A percentile compares a stretch with the other conserved stretches of the same genome.
phyloP scores from a whole-genome alignment of 768 basidiomycete genomes.

The Lentinula aciculospora region DNA sequence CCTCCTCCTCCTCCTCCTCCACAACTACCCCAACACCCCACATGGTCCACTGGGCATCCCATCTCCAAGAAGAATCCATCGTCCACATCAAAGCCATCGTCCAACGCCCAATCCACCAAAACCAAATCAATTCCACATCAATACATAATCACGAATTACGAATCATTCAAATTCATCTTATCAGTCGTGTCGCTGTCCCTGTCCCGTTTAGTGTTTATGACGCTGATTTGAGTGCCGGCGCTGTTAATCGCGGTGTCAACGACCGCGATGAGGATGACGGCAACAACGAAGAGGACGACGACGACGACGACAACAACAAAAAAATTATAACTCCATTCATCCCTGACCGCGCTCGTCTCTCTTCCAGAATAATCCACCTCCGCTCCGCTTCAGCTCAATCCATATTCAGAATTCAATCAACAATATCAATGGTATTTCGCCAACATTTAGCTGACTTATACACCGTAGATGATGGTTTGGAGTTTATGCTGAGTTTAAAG shows the following conservation, averaged over 20 bases:
- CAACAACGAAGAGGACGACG: conserved; percentile 6
- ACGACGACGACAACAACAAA: conserved; percentile 8
- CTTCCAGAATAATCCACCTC: conserved; percentile 47
- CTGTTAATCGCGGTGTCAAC: conserved; percentile 20
- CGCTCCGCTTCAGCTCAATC: conserved; percentile 13
- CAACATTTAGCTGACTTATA: conserved; percentile 36
- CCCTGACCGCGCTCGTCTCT: conserved; percentile 34
- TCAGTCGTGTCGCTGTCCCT: conserved; percentile 25
- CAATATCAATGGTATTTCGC: conserved; percentile 22
- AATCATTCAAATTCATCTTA: conserved; percentile 42
- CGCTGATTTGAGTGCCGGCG: conserved; percentile 38
- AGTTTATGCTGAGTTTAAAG: conserved; percentile 30
- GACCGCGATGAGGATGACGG: not conserved
- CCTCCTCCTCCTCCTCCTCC: not conserved
- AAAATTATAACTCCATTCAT: conserved; percentile 14
- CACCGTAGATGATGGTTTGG: not conserved
- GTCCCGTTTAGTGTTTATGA: conserved; percentile 20
- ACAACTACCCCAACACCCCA: not conserved
- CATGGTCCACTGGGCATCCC: not conserved
- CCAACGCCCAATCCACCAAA: not conserved
- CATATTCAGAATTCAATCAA: not conserved
- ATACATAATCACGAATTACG: not conserved
- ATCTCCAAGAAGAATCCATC: not conserved
- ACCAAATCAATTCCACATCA: not conserved
- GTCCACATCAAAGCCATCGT: not conserved